Percentiles rank a stretch among this genome's conserved stretches.
phyloP scores from a whole-genome alignment of 257 asterid species.

The Agastache rugosa region DNA sequence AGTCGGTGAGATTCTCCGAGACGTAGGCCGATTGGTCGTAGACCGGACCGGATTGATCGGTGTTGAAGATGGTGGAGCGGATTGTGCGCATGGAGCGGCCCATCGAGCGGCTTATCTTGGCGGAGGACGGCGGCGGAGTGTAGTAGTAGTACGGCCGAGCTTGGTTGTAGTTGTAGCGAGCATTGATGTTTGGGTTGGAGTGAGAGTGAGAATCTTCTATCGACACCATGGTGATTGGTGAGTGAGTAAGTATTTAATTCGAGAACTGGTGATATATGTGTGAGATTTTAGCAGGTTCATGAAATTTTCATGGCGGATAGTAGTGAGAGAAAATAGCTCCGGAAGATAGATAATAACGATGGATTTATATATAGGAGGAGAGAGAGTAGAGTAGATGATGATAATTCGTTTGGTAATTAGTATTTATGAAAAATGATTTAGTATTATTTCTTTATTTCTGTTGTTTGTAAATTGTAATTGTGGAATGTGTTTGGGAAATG shows the following conservation, averaged over 20 bases:
- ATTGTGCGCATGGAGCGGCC: slow-evolving; percentile 71
- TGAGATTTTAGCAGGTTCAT: slow-evolving; percentile 13
- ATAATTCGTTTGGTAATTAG: not conserved
- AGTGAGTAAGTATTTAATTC: not conserved
- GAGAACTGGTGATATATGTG: not conserved
- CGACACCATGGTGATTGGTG: slow-evolving; percentile 55
- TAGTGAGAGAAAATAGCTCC: slow-evolving; percentile 38
- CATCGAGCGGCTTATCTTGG: slow-evolving; percentile 58
- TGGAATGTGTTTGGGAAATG: too few species aligned
- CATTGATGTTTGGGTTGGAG: slow-evolving; percentile 52
- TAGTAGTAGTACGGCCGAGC: slow-evolving; percentile 56
- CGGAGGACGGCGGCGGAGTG: slow-evolving; percentile 70
- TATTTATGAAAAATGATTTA: not conserved
- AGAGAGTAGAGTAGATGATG: not conserved
- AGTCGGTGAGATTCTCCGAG: slow-evolving; percentile 69
- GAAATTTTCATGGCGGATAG: slow-evolving; percentile 41
- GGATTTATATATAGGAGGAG: slow-evolving; percentile 33
- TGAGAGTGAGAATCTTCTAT: slow-evolving; percentile 55
- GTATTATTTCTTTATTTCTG: not conserved
- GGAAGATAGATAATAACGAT: slow-evolving; percentile 31
- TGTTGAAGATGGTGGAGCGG: slow-evolving; percentile 63
- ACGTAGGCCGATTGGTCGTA: slow-evolving; percentile 38
- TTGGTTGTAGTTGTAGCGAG: slow-evolving; percentile 44
- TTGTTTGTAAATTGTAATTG: too few species aligned
- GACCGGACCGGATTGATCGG: slow-evolving; percentile 43